These are phyloP conservation scores for Gloeopeniophorella convolvens DNA, from an alignment of 768 basidiomycete species.

Conservation along the genomic window DNA sequence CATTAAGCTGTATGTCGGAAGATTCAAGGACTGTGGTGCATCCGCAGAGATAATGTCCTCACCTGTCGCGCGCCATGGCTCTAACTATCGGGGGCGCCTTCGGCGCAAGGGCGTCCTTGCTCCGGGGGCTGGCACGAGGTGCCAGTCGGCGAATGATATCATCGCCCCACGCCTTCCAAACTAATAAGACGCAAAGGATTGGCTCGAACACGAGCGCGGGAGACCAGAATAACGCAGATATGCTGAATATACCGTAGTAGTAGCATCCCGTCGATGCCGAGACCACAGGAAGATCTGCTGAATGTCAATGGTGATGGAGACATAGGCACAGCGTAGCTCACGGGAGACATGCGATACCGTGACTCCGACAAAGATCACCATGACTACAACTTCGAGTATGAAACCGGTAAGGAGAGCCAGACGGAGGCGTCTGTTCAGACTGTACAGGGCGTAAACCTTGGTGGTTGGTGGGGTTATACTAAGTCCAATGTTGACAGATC, in stretches of 20 bases:
- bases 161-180: too few relatives aligned
- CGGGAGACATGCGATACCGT: not conserved
- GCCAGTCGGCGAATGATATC: too few relatives aligned
- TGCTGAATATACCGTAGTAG: not conserved
- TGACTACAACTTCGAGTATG: not conserved
- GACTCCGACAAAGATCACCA: not conserved
- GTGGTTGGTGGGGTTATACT: too few relatives aligned
- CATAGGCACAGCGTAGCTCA: not conserved
- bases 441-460: constrained; percentile 1
- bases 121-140: too few relatives aligned
- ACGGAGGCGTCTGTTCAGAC: not conserved
- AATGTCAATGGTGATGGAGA: not conserved
- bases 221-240: not conserved
- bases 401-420: not conserved
- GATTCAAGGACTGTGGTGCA: too few relatives aligned
- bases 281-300: not conserved
- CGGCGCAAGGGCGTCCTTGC: too few relatives aligned
- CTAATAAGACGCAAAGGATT: too few relatives aligned
- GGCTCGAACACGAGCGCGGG: too few relatives aligned
- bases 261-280: constrained; percentile 1
- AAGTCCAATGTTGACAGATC: not conserved
- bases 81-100: too few relatives aligned
- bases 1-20: too few relatives aligned
- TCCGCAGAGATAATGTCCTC: too few relatives aligned
- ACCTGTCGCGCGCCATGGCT: too few relatives aligned